Evolutionary conservation across 1,139 yeast genomes (phyloP), one percentile per base, ranked within the genome.

Genomic region (Nakaseomyces nivariensis): DNA sequence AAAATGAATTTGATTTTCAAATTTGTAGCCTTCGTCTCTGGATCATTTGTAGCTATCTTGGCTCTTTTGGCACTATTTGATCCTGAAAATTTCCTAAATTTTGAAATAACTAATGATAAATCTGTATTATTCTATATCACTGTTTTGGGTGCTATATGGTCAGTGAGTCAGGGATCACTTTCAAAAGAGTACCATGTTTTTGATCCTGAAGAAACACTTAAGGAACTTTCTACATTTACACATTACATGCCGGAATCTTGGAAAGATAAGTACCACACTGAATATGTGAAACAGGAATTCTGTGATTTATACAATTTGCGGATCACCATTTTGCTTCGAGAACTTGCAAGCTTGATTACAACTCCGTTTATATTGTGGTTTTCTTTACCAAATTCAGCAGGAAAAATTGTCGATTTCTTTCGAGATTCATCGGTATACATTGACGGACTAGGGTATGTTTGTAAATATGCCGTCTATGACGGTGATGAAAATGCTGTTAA

Each of bases 371-470:
- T 94, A 13, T 71, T 92, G 24, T 89, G 96, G 87, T 82, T 84
- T 63, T 80, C 88, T 32, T 71, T 92, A 31, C 88, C 96, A 11
- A 75, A 75, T 47, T 76, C 79, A 46, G 74, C 92, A 13, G 90
- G 87, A 34, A 73, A 79, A 37, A 84, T 92, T 43, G 78, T 92
- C 37, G 97, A 92, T 63, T 92, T 92, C 61, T 87, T 90, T 67
- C 70, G 97, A 51, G 97, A 92, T 54, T 84, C 79, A 58, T 82
- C 95, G 9, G 81, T 89, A 10, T 94, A 90, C 64, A 88, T 90
- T 46, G 97, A 90, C 68, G 97, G 97, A 0, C 71, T 92, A 44
- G 99, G 98, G 0, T 85, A 90, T 61, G 95, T 92, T 37, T 92
- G 98, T 63, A 83, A 87, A 43, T 88, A 82, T 73, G 97, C 98